Conservation (phyloP, 345 rosid genomes). For the Alliaria petiolata region DNA sequence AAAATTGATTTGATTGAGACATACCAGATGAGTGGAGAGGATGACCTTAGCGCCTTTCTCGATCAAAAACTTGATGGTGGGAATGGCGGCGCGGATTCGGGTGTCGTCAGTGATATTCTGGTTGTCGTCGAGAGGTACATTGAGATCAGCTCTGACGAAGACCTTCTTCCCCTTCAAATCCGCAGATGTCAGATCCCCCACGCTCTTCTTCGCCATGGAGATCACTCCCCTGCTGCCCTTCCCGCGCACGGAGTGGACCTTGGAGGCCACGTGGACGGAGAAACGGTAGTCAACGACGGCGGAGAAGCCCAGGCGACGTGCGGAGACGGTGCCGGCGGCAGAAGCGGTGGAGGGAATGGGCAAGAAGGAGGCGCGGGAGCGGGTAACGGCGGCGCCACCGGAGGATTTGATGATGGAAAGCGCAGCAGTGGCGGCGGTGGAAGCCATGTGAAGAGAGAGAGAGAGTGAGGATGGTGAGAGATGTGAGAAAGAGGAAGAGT, state of each 20-base stretch:
- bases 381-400: too few species aligned
- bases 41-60: slow-evolving; percentile 85
- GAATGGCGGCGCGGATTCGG: slow-evolving; percentile 83
- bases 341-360: too few species aligned
- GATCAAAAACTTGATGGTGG: slow-evolving; percentile 85
- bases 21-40: slow-evolving; percentile 88
- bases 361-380: too few species aligned
- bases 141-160: slow-evolving; percentile 84
- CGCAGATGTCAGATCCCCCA: slow-evolving; percentile 56
- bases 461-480: too few species aligned
- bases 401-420: too few species aligned
- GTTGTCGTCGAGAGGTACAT: slow-evolving; percentile 86
- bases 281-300: slow-evolving; percentile 4
- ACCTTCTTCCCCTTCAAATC: slow-evolving; percentile 92
- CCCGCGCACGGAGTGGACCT: slow-evolving; percentile 17
- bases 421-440: too few species aligned
- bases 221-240: slow-evolving; percentile 49
- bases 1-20: too few species aligned
- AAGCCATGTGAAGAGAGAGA: too few species aligned
- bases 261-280: slow-evolving; percentile 46
- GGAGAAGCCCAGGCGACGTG: too few species aligned
- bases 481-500: too few species aligned
- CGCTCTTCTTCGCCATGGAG: slow-evolving; percentile 88
- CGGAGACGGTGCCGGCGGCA: too few species aligned
- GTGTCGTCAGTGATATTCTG: slow-evolving; percentile 92